Base-by-base conservation (phyloP, 345 rosid species). In the Erysimum cheiranthoides region DNA sequence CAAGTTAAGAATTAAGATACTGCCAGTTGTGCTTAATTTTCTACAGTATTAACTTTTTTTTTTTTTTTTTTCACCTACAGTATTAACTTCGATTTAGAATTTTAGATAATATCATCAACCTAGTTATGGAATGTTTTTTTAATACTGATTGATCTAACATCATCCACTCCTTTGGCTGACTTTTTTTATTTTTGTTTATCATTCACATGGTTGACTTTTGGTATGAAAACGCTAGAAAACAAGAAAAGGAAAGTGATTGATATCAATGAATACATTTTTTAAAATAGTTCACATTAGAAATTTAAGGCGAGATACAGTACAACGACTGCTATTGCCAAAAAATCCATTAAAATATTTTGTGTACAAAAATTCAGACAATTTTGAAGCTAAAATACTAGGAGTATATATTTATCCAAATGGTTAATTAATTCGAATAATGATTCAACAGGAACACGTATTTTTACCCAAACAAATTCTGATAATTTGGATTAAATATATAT, bases 161-260 rank as follows among this genome's bases (percentile, higher is more conserved):
- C 42, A 16, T 4, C 17, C 0, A 1, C 1, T 13, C 5, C 4
- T 9, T 12, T 57, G 18, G 38, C 13, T 57, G 27, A 57, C 43
- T 58, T 58, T 2, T 32, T 8, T 34, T 34, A 2, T 58, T 51
- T 51, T 32, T 45, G 17, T 14, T 14, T 45, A 45, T 45, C 8
- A n/a, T n/a, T 32, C 62, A 10, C 14, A 58, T 32, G 13, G 14
- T 11, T 58, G 62, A 58, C 62, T n/a, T 57, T n/a, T 58, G 42
- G 27, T 32, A 32, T 32, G 13, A 0, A 34, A 58, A 34, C 43
- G 4, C 28, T 10, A 16, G 3, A 6, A 56, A 31, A 30, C 35
- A 8, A 6, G 18, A 16, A 57, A 31, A 9, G 8, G 10, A 2
- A 52, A 53, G 35, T 8, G 35, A 12, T 13, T 53, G 30, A 3